Percentiles rank a stretch among this genome's conserved stretches.
Conservation (phyloP, 768 basidiomycete species). For the Panellus pusillus region DNA sequence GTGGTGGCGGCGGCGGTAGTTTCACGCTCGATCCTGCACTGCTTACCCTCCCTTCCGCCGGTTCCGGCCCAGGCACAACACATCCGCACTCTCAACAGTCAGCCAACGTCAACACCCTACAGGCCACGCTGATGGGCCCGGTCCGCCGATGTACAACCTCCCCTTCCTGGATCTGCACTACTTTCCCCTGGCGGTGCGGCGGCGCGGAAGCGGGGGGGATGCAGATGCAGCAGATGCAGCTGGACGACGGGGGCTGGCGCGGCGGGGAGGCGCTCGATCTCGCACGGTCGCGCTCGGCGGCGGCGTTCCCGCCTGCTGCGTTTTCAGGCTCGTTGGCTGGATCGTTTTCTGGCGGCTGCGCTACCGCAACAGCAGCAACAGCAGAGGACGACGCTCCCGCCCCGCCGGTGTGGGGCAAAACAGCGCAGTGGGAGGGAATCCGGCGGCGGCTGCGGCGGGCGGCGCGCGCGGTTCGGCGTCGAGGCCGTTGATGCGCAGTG, state of each 20-base stretch:
- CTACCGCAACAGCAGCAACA: not conserved
- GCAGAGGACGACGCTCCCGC: not conserved
- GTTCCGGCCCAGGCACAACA: not conserved
- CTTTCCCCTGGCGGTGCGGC: no score
- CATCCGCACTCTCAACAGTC: not conserved
- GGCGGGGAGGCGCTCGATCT: slow-evolving; percentile 41
- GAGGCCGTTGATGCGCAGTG: slow-evolving; percentile 15
- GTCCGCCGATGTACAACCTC: slow-evolving; percentile 41
- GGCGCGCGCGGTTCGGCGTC: slow-evolving; percentile 18
- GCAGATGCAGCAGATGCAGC: slow-evolving; percentile 14
- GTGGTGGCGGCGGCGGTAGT: not conserved
- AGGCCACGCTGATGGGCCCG: slow-evolving; percentile 1
- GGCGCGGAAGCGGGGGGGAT: slow-evolving; percentile 7
- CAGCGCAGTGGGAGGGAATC: no score
- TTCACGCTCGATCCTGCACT: slow-evolving; percentile 17
- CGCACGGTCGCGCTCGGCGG: slow-evolving; percentile 28
- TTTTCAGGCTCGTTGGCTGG: not conserved
- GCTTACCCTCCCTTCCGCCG: not conserved
- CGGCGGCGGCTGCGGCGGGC: slow-evolving; percentile 14
- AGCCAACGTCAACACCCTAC: not conserved
- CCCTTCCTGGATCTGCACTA: slow-evolving; percentile 78
- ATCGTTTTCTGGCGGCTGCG: slow-evolving; percentile 8
- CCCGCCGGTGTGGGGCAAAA: slow-evolving; percentile 6
- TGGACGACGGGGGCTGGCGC: slow-evolving; percentile 4
- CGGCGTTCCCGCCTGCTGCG: no score